Evolutionary conservation across 768 basidiomycete species (phyloP).

Genomic region (Cubamyces lactineus): DNA sequence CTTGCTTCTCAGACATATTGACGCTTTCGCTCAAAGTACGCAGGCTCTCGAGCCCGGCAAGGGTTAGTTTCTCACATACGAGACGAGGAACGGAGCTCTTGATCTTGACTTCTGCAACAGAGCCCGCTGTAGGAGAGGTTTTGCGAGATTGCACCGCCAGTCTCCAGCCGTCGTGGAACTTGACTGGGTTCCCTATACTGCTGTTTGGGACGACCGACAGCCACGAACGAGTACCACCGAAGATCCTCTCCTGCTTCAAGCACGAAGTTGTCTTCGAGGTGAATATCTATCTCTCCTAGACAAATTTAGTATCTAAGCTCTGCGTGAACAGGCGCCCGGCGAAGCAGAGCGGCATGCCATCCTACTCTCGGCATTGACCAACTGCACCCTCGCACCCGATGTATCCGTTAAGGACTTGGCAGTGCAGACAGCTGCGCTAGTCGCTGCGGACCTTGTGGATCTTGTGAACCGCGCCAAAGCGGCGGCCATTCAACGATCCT

Average conservation of each 20-base stretch:
- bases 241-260: constrained; percentile 77
- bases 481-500: constrained; percentile 55
- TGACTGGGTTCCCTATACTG: constrained; percentile 71
- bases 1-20: constrained; percentile 75
- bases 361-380: constrained; percentile 49
- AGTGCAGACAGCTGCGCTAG: constrained; percentile 87
- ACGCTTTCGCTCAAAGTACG: constrained; percentile 74
- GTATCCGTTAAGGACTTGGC: constrained; percentile 75
- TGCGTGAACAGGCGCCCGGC: constrained; percentile 75
- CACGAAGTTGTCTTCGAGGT: constrained; percentile 83
- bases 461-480: constrained; percentile 63
- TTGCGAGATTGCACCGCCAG: constrained; percentile 66
- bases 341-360: constrained; percentile 75
- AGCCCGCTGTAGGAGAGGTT: constrained; percentile 55
- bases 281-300: constrained; percentile 9
- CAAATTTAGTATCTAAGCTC: too few relatives aligned
- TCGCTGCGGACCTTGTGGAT: constrained; percentile 77
- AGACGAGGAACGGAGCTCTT: not conserved
- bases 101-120: constrained; percentile 39
- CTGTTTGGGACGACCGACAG: constrained; percentile 76
- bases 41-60: constrained; percentile 66
- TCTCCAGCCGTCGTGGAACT: constrained; percentile 57
- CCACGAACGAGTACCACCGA: constrained; percentile 61
- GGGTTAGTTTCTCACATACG: constrained; percentile 47
- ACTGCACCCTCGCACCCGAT: constrained; percentile 63